These are phyloP conservation scores for Diospyros lotus DNA, from an alignment of 148 eudicot species.

Conservation along the genomic window DNA sequence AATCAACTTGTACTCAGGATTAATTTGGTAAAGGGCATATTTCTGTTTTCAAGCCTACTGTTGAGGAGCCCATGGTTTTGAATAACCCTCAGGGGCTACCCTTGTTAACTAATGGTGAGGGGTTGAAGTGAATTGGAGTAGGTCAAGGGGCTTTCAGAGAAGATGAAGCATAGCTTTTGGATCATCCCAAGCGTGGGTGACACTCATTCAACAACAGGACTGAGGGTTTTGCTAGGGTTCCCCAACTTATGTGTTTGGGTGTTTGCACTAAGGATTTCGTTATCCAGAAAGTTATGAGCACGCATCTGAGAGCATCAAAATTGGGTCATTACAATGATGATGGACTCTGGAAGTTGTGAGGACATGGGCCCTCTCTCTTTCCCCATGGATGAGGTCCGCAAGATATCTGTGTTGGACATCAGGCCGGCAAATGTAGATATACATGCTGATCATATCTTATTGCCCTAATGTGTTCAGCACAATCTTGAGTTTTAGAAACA, in stretches of 20 bases:
- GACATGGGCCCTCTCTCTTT: conserved; percentile 65
- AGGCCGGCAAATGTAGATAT: conserved; percentile 66
- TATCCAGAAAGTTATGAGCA: too few relatives aligned
- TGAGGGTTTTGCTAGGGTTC: too few relatives aligned
- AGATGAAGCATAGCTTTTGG: too few relatives aligned
- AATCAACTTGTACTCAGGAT: too few relatives aligned
- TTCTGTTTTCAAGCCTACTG: conserved; percentile 66
- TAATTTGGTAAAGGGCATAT: conserved; percentile 26
- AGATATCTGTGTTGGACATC: conserved; percentile 60
- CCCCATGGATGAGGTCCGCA: conserved; percentile 72
- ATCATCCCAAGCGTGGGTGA: too few relatives aligned
- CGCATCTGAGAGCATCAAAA: too few relatives aligned
- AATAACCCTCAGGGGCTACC: conserved; percentile 71
- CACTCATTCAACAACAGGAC: too few relatives aligned
- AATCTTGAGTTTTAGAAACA: too few relatives aligned
- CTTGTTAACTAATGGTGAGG: conserved; percentile 58
- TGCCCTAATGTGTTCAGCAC: too few relatives aligned
- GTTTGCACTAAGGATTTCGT: too few relatives aligned
- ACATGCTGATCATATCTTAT: conserved; percentile 57
- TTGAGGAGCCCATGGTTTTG: conserved; percentile 79
- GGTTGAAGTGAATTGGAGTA: conserved; percentile 19
- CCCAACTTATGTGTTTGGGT: too few relatives aligned
- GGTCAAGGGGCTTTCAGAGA: too few relatives aligned
- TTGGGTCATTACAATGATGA: conserved; percentile 23
- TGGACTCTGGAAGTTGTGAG: conserved; percentile 68